Base-by-base conservation (phyloP, 2,329 filamentous ascomycete species). In the Colletotrichum liaoningense region DNA sequence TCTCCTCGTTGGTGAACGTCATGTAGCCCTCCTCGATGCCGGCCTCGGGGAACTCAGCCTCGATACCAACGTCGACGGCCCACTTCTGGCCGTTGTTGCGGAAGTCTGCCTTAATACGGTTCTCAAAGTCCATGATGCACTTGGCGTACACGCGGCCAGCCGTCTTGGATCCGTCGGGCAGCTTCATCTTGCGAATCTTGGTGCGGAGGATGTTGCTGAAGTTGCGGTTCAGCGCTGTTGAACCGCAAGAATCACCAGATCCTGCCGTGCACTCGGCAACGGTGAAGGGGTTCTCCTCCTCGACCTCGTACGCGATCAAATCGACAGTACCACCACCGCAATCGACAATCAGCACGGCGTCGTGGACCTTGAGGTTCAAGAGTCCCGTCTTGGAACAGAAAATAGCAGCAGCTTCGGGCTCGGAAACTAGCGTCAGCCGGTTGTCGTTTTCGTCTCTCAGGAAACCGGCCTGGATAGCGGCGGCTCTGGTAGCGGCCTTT, bases 121-220 rank as follows among this genome's bases (percentile, higher is more conserved):
- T 98, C 87, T 99, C 97, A 80, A 99, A 99, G 85, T 99, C 97
- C 96, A 98, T 98, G 84, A 99, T 98, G 83, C 96, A 98, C 87
- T 98, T 98, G 77, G 96, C 96, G 83, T 98, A 98, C 67, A 99
- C 97, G 84, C 96, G 95, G 56, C 96, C 96, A n/a, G 97, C 96
- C 3, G 95, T 98, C 86, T 96, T 97, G 78, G 96, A 98, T 59
- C 95, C 96, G 80, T 98, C 96, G 1, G 97, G 95, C 58, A 99
- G 88, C 86, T 98, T 98, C 97, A 98, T 98, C 88, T 98, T 98
- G 78, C 96, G 91, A 79, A 99, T 98, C 88, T 98, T 98, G 74
- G 96, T 97, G 67, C 97, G 93, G 63, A 98, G 88, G 77, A 99
- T 98, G 85, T 98, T 98, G 86, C 95, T 98, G 81, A 98, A 99